Base-by-base conservation (phyloP, 2,329 filamentous ascomycete species). In the Trichoderma sp. region DNA sequence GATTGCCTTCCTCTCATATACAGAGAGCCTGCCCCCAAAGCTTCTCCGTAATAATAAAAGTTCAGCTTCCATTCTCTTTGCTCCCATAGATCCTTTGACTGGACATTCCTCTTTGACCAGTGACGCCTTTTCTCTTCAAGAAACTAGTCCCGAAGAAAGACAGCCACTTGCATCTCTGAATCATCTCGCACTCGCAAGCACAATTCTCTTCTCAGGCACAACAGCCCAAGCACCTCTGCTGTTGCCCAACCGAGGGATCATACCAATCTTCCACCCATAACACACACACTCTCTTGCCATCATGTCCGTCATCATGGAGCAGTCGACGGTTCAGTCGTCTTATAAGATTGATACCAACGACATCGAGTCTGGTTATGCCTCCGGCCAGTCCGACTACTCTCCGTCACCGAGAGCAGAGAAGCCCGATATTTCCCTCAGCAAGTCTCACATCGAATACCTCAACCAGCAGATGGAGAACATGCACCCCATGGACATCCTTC, bases 391-490 rank as follows among this genome's bases (percentile, higher is more conserved):
- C 64, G 84, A 85, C 78, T 84, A 84, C 78, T 82, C 82, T n/a
- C 81, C 84, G 29, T 81, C 83, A 56, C 81, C 81, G 56, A 80
- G 79, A 56, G 81, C 80, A 60, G 80, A 82, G 41, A 82, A 78
- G 78, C 93, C 95, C 16, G 91, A 94, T 76, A 89, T 98, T 81
- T 91, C 93, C 84, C 95, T 99, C 87, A 96, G 94, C 79, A 93
- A 93, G 83, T 90, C 93, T 78, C 96, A 99, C 84, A 88, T 98
- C 79, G 93, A 94, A 81, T 96, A 96, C 85, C 89, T 99, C 83
- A 99, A 99, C 88, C 86, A 91, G 78, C 95, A 97, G 85, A 88
- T 99, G 80, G 94, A 97, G 84, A 90, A 92, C 82, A 93, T 98
- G 84, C 91, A 95, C 82, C 94, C 97, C 77, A 89, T 96, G 89